Percentiles rank a stretch among this genome's conserved stretches.
Conservation (phyloP, 2,329 filamentous ascomycete genomes). For the Ceratocystis smalleyi region DNA sequence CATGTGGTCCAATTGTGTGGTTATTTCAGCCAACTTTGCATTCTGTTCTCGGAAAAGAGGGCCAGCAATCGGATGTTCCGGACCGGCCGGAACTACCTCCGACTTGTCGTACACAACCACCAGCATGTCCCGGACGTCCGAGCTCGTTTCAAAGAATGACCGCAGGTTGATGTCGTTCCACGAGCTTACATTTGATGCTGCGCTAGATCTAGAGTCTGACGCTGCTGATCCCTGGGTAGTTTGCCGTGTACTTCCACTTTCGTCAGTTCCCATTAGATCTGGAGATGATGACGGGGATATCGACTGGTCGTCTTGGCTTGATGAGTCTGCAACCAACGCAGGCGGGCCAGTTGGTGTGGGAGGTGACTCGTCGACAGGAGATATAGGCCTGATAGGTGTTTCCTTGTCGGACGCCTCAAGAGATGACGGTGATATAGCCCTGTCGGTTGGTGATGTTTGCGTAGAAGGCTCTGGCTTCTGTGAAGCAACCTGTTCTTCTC, state of each 20-base stretch:
- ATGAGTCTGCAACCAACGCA: constrained; percentile 53
- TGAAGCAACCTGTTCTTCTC: constrained; percentile 27
- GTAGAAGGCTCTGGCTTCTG: constrained; percentile 17
- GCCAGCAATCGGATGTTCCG: constrained; percentile 72
- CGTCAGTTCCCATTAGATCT: constrained; percentile 38
- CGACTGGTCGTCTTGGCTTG: constrained; percentile 51
- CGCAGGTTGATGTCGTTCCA: constrained; percentile 83
- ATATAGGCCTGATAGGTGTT: constrained; percentile 23
- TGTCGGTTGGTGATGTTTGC: not conserved
- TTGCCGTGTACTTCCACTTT: constrained; percentile 27
- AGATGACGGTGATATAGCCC: constrained; percentile 27
- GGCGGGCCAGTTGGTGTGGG: constrained; percentile 38
- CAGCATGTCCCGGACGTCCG: constrained; percentile 77
- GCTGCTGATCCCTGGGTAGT: constrained; percentile 37
- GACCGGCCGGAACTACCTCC: constrained; percentile 59
- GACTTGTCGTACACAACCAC: constrained; percentile 86
- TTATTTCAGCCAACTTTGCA: constrained; percentile 72
- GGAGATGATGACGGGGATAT: constrained; percentile 46
- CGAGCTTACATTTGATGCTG: constrained; percentile 33
- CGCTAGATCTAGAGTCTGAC: constrained; percentile 15
- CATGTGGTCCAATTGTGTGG: constrained; percentile 74
- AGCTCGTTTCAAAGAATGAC: constrained; percentile 68
- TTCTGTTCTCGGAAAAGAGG: constrained; percentile 77
- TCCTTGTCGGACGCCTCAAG: constrained; percentile 4
- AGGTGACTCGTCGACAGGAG: constrained; percentile 47